Conservation (phyloP, 192 early-diverging fungal species). For the Backusella circina region DNA sequence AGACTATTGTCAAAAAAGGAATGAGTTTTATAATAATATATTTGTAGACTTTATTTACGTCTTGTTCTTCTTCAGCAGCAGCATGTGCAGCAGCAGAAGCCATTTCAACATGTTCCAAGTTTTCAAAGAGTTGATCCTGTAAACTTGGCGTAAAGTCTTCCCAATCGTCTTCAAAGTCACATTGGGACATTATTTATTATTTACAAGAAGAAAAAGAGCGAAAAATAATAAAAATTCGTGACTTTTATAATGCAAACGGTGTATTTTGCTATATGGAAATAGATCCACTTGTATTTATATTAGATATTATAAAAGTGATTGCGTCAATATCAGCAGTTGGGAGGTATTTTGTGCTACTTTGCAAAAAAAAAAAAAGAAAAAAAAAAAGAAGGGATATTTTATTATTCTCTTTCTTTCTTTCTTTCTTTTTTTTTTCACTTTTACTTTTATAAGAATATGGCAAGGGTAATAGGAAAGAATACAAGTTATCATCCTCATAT, state of each 20-base stretch:
- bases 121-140: background rate
- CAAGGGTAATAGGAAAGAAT: background rate
- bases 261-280: no score
- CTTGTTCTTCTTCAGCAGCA: no score
- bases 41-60: no score
- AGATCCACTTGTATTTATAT: no score
- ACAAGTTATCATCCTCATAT: background rate
- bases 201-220: background rate
- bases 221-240: background rate
- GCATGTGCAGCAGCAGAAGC: background rate
- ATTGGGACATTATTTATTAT: background rate
- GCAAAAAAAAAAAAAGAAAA: background rate
- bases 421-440: background rate
- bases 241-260: background rate
- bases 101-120: background rate
- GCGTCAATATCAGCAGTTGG: background rate
- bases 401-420: background rate
- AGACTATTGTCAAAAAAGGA: background rate
- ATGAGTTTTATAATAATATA: no score
- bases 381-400: background rate
- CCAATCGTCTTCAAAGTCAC: slow-evolving; percentile 1
- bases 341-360: background rate
- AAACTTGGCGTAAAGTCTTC: background rate
- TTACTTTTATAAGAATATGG: background rate
- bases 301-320: background rate